Base-by-base conservation (phyloP, 176 grass and related monocot species). In the Otatea glauca region DNA sequence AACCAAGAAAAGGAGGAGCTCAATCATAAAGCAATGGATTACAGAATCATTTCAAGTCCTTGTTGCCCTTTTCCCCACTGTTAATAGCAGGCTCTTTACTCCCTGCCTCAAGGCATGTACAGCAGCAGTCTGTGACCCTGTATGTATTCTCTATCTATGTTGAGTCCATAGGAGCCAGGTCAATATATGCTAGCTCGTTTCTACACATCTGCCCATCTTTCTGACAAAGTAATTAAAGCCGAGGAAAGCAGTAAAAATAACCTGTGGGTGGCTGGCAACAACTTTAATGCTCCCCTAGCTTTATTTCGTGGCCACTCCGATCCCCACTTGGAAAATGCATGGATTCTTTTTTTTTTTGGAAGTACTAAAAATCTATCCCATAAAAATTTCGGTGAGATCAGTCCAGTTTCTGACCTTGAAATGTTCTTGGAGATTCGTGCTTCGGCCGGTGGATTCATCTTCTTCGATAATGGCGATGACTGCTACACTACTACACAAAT, bases 1-100 rank as follows among this genome's bases (percentile, higher is more conserved):
- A 12, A 42, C 7, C 0, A 58, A 65, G 18, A 29, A 29, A 29
- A 29, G 48, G 39, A 53, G 18, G 24, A 74, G 84, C 72, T 86
- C 83, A 88, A 88, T 92, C 76, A 92, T 92, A 85, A 86, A 88
- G 77, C 77, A 88, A 88, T 92, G 86, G 81, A 92, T 92, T 88
- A 86, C 90, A 78, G 47, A 86, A 88, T 92, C 77, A 88, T 92
- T 80, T 81, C 29, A 45, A 71, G 62, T 83, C 62, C 18, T 77
- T 74, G 48, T 41, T 16, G 53, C 27, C 42, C 35, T 45, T 74
- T 73, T 43, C 38, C 15, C 25, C 41, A 6, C 42, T 74, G 83
- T 81, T 81, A 80, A 91, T 76, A 76, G 75, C 49, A 65, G 85
- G 68, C 78, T 83, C 84, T 83, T 83, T 79, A 90, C 89, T 81